Conservation (phyloP, 495 filamentous ascomycete species). For the Tuber umbilicatum region DNA sequence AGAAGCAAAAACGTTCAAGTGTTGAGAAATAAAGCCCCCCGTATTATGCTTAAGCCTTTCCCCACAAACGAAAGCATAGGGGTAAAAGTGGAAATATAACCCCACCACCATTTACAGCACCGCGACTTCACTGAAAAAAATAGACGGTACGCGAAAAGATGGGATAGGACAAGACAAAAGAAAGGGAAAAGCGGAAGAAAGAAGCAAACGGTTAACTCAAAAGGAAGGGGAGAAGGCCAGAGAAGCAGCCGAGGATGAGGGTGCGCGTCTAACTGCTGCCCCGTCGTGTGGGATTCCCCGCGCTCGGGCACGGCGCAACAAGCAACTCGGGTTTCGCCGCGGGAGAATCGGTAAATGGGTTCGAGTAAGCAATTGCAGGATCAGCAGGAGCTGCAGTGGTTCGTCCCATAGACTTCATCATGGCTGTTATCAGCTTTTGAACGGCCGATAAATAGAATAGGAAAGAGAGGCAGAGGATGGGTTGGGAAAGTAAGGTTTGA, state of each 20-base stretch:
- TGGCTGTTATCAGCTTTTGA: neutral
- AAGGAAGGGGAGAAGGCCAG: neutral
- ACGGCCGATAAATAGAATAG: neutral
- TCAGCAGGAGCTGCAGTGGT: slow-evolving; percentile 19
- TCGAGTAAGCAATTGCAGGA: slow-evolving; percentile 16
- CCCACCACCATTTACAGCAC: neutral
- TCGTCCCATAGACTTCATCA: slow-evolving; percentile 26
- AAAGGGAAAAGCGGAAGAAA: neutral
- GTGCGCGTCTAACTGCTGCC: slow-evolving; percentile 20
- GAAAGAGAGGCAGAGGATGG: slow-evolving; percentile 7
- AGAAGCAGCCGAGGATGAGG: neutral
- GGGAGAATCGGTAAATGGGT: slow-evolving; percentile 15
- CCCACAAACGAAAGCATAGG: neutral
- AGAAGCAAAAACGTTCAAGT: neutral
- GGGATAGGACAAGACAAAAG: neutral
- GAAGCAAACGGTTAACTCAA: neutral
- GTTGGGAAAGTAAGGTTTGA: slow-evolving; percentile 1
- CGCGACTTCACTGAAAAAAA: neutral
- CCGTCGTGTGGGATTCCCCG: slow-evolving; percentile 32
- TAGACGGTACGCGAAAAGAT: neutral
- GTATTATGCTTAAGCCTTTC: neutral
- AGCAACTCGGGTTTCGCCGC: slow-evolving; percentile 28
- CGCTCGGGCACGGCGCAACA: slow-evolving; percentile 27
- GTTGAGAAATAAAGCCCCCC: neutral
- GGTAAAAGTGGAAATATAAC: neutral